Conservation (phyloP, 148 eudicot species). For the Talinum fruticosum region DNA sequence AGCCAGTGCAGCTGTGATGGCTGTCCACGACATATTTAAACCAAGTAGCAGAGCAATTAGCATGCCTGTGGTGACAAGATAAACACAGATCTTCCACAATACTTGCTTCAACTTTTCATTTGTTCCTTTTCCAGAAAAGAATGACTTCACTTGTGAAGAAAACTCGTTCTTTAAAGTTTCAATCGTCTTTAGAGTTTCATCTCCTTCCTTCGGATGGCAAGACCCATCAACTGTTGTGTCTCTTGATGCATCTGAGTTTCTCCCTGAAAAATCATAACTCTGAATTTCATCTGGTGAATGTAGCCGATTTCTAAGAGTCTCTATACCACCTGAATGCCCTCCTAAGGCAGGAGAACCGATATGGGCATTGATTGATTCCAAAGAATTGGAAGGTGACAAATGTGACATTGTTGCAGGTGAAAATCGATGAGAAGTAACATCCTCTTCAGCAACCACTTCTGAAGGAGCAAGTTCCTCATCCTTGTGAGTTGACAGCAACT, state of each 20-base stretch:
- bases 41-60: conserved; percentile 63
- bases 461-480: conserved; percentile 54
- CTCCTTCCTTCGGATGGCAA: conserved; percentile 28
- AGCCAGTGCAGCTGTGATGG: conserved; percentile 87
- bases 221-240: conserved; percentile 29
- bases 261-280: conserved; percentile 27
- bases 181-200: conserved; percentile 20
- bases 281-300: conserved; percentile 38
- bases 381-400: conserved; percentile 39
- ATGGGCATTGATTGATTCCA: conserved; percentile 28
- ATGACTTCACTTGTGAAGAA: conserved; percentile 14
- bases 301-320: conserved; percentile 42
- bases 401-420: conserved; percentile 77
- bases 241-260: conserved; percentile 37
- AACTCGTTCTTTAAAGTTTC: conserved; percentile 21
- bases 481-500: conserved; percentile 56
- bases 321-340: conserved; percentile 23
- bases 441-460: conserved; percentile 59
- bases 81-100: conserved; percentile 80
- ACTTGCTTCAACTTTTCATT: conserved; percentile 47
- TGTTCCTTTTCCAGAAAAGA: conserved; percentile 17
- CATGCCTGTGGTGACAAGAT: conserved; percentile 76
- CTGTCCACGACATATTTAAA: conserved; percentile 90
- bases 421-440: conserved; percentile 65
- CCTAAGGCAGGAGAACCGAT: conserved; percentile 25